Base-by-base conservation (phyloP, 1,139 yeast species). In the Candida pseudoviswanathii region DNA sequence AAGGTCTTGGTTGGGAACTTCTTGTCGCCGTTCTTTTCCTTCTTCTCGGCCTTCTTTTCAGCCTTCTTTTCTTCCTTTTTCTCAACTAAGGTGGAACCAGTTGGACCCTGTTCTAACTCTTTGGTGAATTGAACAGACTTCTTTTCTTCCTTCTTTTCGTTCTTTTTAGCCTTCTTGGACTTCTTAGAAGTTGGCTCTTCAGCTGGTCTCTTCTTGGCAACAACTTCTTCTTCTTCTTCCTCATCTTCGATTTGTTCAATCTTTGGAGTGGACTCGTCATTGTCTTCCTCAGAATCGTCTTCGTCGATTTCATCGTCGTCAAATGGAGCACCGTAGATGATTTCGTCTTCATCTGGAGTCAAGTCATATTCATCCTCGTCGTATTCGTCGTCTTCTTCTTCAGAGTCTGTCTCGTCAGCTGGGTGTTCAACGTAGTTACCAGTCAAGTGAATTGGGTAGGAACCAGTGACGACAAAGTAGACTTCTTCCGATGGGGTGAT, bases 391-490 rank as follows among this genome's bases (percentile, higher is more conserved):
- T 77, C 81, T 42, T 67, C 70, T 46, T 73, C 74, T 50, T 75
- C 81, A 45, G 75, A 80, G 47, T 80, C 85, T 37, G 78, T 86
- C 49, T 80, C 87, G 59, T 87, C 95, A 58, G 85, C 91, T 68
- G 98, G 97, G 71, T 91, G 97, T 66, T 89, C 95, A 65, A 94
- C 86, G 75, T 86, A 90, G 85, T 94, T 92, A 78, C 99, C 99
- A 61, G 90, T 80, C 64, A 94, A 78, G 70, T 92, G 96, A 59
- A 94, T 79, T 60, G 96, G 88, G 77, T 90, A 91, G 36, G 98
- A 91, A 61, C 99, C 99, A 57, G 96, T 87, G 53, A 89, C 97
- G 63, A 90, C 95, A 66, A 94, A 94, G 77, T 80, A 85, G 54
- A 94, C 92, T 66, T 91, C 96, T 75, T 94, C 99, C 65, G 86